Conservation (phyloP, 2,329 filamentous ascomycete species). For the Fusarium phyllophilum region DNA sequence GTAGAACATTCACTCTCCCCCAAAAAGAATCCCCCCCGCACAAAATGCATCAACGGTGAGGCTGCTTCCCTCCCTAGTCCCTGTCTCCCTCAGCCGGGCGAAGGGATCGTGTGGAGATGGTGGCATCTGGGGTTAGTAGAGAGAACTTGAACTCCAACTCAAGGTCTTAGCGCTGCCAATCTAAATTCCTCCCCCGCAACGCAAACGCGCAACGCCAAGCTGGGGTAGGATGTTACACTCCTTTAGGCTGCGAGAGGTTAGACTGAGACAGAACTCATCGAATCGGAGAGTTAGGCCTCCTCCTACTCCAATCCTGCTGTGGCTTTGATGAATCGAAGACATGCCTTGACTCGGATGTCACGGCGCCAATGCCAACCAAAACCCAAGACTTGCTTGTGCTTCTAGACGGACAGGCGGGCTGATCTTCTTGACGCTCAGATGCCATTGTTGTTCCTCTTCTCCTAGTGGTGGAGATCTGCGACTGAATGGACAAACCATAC, state of each 20-base stretch:
- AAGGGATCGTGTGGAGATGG: conserved; percentile 44
- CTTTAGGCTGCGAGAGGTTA: conserved; percentile 20
- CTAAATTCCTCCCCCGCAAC: conserved; percentile 40
- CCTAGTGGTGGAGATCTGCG: conserved; percentile 43
- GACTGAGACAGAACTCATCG: conserved; percentile 4
- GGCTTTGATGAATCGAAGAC: conserved; percentile 31
- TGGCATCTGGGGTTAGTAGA: conserved; percentile 17
- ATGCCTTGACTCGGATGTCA: conserved; percentile 16
- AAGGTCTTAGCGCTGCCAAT: conserved; percentile 22
- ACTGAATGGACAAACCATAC: background rate
- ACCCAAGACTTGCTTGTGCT: background rate
- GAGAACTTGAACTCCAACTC: conserved; percentile 32
- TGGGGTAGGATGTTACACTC: conserved; percentile 27
- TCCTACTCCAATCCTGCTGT: background rate
- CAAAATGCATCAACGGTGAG: conserved; percentile 27
- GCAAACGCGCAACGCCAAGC: conserved; percentile 1
- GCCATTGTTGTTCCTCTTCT: conserved; percentile 27
- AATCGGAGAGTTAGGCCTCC: conserved; percentile 5
- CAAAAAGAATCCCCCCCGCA: conserved; percentile 20
- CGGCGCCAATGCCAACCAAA: conserved; percentile 18
- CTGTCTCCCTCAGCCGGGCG: conserved; percentile 32
- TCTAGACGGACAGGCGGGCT: conserved; percentile 37
- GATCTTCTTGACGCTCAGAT: conserved; percentile 23
- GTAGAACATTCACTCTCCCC: background rate
- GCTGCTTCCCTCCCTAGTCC: background rate